phyloP scores from a whole-genome alignment of 208 protist species.

The Trichomonas tenax region DNA sequence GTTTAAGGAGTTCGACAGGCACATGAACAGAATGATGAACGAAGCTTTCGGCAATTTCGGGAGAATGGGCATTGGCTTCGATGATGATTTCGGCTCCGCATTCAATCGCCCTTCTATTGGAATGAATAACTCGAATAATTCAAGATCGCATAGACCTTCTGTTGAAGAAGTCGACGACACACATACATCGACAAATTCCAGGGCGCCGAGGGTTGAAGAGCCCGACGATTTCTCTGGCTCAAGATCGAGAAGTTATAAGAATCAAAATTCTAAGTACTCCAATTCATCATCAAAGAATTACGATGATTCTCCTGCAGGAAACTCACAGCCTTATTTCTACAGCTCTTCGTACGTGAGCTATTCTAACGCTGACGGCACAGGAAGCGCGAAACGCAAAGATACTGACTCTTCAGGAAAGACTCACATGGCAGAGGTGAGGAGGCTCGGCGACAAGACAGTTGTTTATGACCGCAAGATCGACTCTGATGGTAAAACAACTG shows the following conservation, averaged over 20 bases:
- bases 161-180: background rate
- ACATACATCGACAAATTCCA: background rate
- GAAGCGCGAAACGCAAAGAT: background rate
- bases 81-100: background rate
- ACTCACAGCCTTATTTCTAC: background rate
- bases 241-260: background rate
- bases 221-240: background rate
- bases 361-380: background rate
- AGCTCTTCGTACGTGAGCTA: background rate
- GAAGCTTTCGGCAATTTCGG: background rate
- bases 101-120: background rate
- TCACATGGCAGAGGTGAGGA: conserved; percentile 3
- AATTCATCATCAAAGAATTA: background rate
- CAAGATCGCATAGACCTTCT: background rate
- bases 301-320: background rate
- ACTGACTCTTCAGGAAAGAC: background rate
- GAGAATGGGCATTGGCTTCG: background rate
- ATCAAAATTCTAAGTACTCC: background rate
- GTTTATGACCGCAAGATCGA: background rate
- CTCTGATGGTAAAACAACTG: background rate
- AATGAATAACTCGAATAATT: background rate
- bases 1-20: background rate
- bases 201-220: background rate
- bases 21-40: background rate
- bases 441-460: background rate